phyloP scores from a whole-genome alignment of 306 rosid species.

The Fagus crenata region DNA sequence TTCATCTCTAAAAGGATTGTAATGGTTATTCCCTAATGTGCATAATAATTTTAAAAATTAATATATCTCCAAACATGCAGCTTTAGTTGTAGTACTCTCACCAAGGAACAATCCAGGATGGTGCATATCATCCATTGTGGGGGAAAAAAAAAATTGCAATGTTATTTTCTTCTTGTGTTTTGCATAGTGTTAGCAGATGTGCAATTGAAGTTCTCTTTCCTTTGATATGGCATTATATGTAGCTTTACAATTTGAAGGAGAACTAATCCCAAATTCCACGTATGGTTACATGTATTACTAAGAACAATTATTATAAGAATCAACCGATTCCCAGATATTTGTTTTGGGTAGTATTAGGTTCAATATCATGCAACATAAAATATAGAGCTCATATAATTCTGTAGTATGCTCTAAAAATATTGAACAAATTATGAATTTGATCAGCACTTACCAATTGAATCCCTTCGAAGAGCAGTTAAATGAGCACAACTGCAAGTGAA shows the following conservation, averaged over 20 bases:
- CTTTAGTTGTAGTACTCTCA: too few relatives aligned
- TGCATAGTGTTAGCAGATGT: too few relatives aligned
- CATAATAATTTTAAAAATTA: too few relatives aligned
- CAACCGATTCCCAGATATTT: neutral
- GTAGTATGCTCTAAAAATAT: neutral
- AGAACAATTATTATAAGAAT: neutral
- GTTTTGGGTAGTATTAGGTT: neutral
- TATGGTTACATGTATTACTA: neutral
- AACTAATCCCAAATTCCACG: neutral
- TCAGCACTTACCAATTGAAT: slow-evolving; percentile 71
- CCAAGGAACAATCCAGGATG: too few relatives aligned
- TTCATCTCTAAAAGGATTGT: too few relatives aligned
- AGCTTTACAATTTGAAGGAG: neutral
- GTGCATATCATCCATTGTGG: too few relatives aligned
- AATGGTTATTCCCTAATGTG: too few relatives aligned
- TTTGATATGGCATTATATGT: neutral
- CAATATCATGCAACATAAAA: neutral
- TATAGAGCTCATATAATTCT: neutral
- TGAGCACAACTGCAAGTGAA: slow-evolving; percentile 77
- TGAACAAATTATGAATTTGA: neutral
- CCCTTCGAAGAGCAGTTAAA: slow-evolving; percentile 91
- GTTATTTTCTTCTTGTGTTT: too few relatives aligned
- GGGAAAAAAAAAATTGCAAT: too few relatives aligned
- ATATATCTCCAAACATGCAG: too few relatives aligned
- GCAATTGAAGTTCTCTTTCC: neutral